phyloP scores from a whole-genome alignment of 2,329 filamentous ascomycete genomes.

The Pyrenophora graminea region DNA sequence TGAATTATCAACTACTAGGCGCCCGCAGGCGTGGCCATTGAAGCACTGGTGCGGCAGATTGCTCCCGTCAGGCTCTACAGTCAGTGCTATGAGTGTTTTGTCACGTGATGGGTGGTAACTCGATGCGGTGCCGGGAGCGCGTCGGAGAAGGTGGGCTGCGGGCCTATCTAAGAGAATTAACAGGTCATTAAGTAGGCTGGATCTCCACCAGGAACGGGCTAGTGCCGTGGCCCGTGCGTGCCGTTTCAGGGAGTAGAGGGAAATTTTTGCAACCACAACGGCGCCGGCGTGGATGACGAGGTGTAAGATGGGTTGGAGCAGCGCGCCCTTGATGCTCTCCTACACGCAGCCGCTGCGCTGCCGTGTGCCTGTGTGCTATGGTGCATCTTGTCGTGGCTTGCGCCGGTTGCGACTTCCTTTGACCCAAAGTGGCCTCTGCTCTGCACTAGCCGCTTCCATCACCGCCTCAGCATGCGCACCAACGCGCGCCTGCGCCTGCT shows the following conservation, averaged over 20 bases:
- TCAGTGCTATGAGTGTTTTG: slow-evolving; percentile 4
- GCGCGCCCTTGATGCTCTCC: background rate
- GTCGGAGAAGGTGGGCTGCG: slow-evolving; percentile 38
- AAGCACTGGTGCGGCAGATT: slow-evolving; percentile 10
- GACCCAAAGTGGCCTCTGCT: slow-evolving; percentile 24
- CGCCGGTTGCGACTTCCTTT: slow-evolving; percentile 19
- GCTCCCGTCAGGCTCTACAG: background rate
- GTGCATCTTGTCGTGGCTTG: slow-evolving; percentile 1
- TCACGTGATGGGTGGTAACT: slow-evolving; percentile 35
- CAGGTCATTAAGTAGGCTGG: slow-evolving; percentile 24
- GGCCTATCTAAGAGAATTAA: slow-evolving; percentile 33
- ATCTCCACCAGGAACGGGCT: slow-evolving; percentile 23
- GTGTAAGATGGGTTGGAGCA: background rate
- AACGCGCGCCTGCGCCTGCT: slow-evolving; percentile 15
- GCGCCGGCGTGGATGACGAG: slow-evolving; percentile 18
- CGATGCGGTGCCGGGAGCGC: slow-evolving; percentile 33
- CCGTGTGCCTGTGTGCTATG: background rate
- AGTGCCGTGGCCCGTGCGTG: slow-evolving; percentile 23
- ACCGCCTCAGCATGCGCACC: slow-evolving; percentile 22
- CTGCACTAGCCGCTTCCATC: slow-evolving; percentile 26
- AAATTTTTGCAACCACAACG: slow-evolving; percentile 36
- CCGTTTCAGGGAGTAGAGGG: slow-evolving; percentile 35
- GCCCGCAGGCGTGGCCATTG: slow-evolving; percentile 30
- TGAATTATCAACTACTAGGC: slow-evolving; percentile 34
- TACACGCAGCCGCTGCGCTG: background rate